Conservation (phyloP, 306 rosid genomes). For the Quercus parvula region DNA sequence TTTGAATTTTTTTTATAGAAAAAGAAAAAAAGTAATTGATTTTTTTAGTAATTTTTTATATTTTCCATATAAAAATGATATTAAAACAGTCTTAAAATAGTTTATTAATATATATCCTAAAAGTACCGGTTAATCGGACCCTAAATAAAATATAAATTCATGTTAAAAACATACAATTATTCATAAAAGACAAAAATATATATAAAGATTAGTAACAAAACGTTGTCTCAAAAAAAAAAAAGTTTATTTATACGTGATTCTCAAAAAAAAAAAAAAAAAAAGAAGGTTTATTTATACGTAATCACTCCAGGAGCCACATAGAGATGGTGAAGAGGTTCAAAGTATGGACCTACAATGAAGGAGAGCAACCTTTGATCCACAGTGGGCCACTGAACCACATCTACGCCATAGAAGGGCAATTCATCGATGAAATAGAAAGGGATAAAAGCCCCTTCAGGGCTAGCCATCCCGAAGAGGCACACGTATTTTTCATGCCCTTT, state of each 20-base stretch:
- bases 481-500: conserved; percentile 41
- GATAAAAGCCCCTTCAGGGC: conserved; percentile 37
- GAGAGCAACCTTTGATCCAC: conserved; percentile 47
- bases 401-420: conserved; percentile 55
- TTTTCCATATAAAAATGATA: no score
- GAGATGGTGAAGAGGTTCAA: conserved; percentile 58
- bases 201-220: not conserved
- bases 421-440: conserved; percentile 52
- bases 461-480: conserved; percentile 48
- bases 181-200: no score
- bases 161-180: no score
- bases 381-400: conserved; percentile 42
- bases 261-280: no score
- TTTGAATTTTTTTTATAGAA: no score
- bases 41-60: no score
- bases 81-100: no score
- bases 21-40: no score
- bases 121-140: accelerated
- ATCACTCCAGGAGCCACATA: conserved; percentile 42
- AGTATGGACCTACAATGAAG: conserved; percentile 55
- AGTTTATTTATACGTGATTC: not conserved
- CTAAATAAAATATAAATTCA: no score
- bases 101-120: no score
- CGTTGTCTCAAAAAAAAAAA: no score
- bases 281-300: not conserved